Conservation (phyloP, 768 basidiomycete species). For the Suillus brevipes region DNA sequence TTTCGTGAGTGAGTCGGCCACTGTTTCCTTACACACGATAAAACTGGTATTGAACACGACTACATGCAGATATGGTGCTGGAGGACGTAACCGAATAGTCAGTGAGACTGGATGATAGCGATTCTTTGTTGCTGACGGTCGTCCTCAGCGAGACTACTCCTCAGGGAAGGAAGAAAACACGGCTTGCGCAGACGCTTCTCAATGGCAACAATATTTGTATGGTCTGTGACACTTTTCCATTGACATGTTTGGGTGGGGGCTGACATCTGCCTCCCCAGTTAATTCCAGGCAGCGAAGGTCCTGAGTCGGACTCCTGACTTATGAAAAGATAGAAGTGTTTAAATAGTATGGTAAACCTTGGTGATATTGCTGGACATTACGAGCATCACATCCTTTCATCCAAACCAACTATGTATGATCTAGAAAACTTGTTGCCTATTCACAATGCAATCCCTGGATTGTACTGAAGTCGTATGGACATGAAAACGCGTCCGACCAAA, state of each 20-base stretch:
- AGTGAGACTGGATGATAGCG: constrained; percentile 30
- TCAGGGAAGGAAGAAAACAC: constrained; percentile 76
- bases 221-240: constrained; percentile 48
- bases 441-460: not conserved
- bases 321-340: constrained; percentile 8
- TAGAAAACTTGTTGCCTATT: not conserved
- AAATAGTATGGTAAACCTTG: not conserved
- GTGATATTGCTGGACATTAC: not conserved
- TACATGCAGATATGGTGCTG: constrained; percentile 77
- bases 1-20: constrained; percentile 89
- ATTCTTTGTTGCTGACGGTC: constrained; percentile 4
- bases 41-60: constrained; percentile 1
- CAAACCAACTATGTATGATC: not conserved
- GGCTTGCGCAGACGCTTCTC: constrained; percentile 82
- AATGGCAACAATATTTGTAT: constrained; percentile 98
- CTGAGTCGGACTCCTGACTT: constrained; percentile 37
- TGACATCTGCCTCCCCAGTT: constrained; percentile 40
- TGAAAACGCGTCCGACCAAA: constrained; percentile 21
- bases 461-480: not conserved
- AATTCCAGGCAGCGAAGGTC: constrained; percentile 71
- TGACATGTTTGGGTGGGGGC: constrained; percentile 4
- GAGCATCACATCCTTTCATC: not conserved
- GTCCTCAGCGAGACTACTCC: constrained; percentile 77
- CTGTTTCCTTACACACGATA: not conserved
- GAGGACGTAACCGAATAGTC: constrained; percentile 98